Evolutionary conservation across 345 rosid species (phyloP), one percentile per base, ranked within the genome.

Genomic region (Anastatica hierochuntica): DNA sequence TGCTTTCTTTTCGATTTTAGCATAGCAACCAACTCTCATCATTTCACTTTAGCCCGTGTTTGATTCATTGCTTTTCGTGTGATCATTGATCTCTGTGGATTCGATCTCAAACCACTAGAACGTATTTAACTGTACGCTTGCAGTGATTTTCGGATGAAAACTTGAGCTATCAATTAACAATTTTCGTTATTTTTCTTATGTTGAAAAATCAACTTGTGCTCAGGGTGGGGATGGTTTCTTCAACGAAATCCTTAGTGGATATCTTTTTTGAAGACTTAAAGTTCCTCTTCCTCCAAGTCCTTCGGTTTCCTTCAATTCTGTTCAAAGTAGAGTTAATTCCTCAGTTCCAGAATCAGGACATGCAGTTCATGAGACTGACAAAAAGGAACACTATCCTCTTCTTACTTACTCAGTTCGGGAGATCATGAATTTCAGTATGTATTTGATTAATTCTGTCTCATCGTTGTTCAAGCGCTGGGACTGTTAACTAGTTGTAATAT

Each of bases 171-270:
- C n/a, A n/a, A n/a, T n/a, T n/a, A n/a, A n/a, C n/a, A n/a, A 12
- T 40, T 47, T 14, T 34, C 23, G 14, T 6, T 47, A 14, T 18
- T 35, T 34, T 35, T 3, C 27, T 29, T n/a, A 19, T 26, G 37
- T 29, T 58, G 5, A 20, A 24, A 50, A 18, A 6, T 30, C 19
- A 9, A 49, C 11, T 4, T 17, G 16, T 33, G 49, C 45, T 30
- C 71, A 90, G 98, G 98, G 98, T 39, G 96, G 98, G 37, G 98
- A 84, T 76, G 98, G 96, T 29, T 90, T 90, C 82, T 90, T 90
- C 73, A 87, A 87, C 57, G 96, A 87, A 68, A 66, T 84, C 63
- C 84, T 87, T 47, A 84, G 87, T 67, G 98, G 95, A 18, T 79
- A 79, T 75, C 92, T 90, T 63, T 79, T 75, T 60, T 68, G 77